Conservation (phyloP, 2,329 filamentous ascomycete species). For the Pseudophaeomoniella oleicola region DNA sequence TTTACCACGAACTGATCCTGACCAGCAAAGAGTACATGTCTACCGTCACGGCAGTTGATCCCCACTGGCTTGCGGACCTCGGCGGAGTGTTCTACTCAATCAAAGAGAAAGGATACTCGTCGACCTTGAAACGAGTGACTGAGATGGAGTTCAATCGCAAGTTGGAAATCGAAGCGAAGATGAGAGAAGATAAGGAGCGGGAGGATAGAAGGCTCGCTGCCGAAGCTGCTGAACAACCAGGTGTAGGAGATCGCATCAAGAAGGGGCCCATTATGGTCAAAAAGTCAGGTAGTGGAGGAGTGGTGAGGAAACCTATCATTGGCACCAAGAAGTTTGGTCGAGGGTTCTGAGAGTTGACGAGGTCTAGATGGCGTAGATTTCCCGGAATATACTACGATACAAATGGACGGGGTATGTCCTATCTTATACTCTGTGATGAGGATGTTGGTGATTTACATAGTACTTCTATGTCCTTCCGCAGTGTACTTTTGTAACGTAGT, state of each 20-base stretch:
- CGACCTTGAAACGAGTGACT: slow-evolving; percentile 68
- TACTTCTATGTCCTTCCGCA: too few species aligned
- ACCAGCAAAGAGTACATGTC: slow-evolving; percentile 94
- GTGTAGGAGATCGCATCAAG: slow-evolving; percentile 6
- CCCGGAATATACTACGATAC: too few species aligned
- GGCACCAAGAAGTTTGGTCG: slow-evolving; percentile 9
- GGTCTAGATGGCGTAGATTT: too few species aligned
- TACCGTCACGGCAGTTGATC: slow-evolving; percentile 88
- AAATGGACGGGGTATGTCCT: too few species aligned
- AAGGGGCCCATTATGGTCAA: slow-evolving; percentile 9
- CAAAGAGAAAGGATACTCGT: slow-evolving; percentile 93
- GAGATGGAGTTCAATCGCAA: slow-evolving; percentile 85
- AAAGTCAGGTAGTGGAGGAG: slow-evolving; percentile 12
- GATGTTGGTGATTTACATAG: too few species aligned
- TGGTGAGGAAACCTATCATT: slow-evolving; percentile 13
- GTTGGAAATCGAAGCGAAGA: slow-evolving; percentile 86
- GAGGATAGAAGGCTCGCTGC: slow-evolving; percentile 50
- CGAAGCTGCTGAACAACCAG: slow-evolving; percentile 20
- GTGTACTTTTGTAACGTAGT: too few species aligned
- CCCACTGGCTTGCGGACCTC: slow-evolving; percentile 91
- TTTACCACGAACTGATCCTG: slow-evolving; percentile 95
- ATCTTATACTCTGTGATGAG: too few species aligned
- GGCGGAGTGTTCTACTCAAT: slow-evolving; percentile 95
- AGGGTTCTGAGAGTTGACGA: slow-evolving; percentile 7
- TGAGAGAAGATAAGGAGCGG: slow-evolving; percentile 71